Evolutionary conservation across 257 asterid genomes (phyloP).

Genomic region (Plantago elongata): DNA sequence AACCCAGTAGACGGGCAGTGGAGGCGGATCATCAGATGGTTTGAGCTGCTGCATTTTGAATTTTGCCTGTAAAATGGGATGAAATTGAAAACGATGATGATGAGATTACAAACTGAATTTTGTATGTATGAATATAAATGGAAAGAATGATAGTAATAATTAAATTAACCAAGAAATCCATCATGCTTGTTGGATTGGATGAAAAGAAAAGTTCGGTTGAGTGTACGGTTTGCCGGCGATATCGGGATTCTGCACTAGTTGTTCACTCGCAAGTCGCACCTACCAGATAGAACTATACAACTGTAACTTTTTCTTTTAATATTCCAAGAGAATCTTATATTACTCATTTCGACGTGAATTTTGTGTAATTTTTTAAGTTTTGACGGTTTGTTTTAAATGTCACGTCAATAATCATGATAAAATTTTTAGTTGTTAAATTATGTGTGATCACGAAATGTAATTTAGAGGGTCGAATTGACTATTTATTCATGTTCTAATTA

Average conservation of each 20-base stretch:
- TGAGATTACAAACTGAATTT: not conserved
- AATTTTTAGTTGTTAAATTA: no score
- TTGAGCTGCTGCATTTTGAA: slow-evolving; percentile 51
- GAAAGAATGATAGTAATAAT: not conserved
- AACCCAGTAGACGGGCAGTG: slow-evolving; percentile 56
- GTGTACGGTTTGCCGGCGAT: slow-evolving; percentile 24
- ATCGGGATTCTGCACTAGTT: slow-evolving; percentile 25
- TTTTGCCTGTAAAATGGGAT: slow-evolving; percentile 39
- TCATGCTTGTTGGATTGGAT: slow-evolving; percentile 15
- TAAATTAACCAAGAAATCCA: slow-evolving; percentile 33
- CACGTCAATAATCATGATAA: no score
- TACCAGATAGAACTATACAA: no score
- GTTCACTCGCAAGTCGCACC: no score
- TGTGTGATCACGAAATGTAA: no score
- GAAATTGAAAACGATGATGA: not conserved
- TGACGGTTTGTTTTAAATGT: no score
- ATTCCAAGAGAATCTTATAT: no score
- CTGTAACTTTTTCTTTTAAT: no score
- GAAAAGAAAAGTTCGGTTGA: not conserved
- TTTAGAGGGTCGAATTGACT: no score
- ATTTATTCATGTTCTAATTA: no score
- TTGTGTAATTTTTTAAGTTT: no score
- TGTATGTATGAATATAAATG: not conserved
- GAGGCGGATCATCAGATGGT: slow-evolving; percentile 23
- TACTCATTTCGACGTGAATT: no score